These are phyloP conservation scores for Colletotrichum acutatum DNA, from an alignment of 2,329 filamentous ascomycete species.

Conservation along the genomic window DNA sequence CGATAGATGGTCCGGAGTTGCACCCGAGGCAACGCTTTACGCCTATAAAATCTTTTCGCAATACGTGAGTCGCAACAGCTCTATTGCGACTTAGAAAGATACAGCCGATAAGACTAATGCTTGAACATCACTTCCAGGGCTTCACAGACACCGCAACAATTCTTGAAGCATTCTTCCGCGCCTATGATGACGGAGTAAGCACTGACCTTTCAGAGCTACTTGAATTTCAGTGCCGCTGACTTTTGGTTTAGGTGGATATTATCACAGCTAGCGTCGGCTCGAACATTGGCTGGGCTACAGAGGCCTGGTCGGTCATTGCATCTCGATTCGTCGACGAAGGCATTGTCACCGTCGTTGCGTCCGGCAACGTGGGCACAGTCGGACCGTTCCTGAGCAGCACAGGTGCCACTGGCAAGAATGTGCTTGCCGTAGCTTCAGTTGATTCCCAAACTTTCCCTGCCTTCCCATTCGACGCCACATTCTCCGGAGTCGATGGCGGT, in stretches of 20 bases:
- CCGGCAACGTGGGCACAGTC: slow-evolving; percentile 60
- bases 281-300: slow-evolving; percentile 51
- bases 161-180: slow-evolving; percentile 49
- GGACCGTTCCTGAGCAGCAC: slow-evolving; percentile 59
- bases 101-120: too few species aligned
- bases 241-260: slow-evolving; percentile 44
- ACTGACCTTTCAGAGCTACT: background rate
- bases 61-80: background rate
- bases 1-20: slow-evolving; percentile 39
- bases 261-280: slow-evolving; percentile 55
- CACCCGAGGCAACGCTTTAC: slow-evolving; percentile 42
- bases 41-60: slow-evolving; percentile 43
- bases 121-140: background rate
- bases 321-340: slow-evolving; percentile 56
- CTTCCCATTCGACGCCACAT: background rate
- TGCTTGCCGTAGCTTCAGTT: slow-evolving; percentile 56
- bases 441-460: slow-evolving; percentile 11
- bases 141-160: slow-evolving; percentile 24
- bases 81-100: too few species aligned
- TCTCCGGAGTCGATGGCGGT: background rate
- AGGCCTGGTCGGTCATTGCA: slow-evolving; percentile 55
- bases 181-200: slow-evolving; percentile 46
- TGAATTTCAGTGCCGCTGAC: background rate
- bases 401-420: slow-evolving; percentile 54
- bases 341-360: slow-evolving; percentile 60